Evolutionary conservation across 73 alveolate species (phyloP), one percentile per base, ranked within the genome.

Genomic region (Breviolum minutum): DNA sequence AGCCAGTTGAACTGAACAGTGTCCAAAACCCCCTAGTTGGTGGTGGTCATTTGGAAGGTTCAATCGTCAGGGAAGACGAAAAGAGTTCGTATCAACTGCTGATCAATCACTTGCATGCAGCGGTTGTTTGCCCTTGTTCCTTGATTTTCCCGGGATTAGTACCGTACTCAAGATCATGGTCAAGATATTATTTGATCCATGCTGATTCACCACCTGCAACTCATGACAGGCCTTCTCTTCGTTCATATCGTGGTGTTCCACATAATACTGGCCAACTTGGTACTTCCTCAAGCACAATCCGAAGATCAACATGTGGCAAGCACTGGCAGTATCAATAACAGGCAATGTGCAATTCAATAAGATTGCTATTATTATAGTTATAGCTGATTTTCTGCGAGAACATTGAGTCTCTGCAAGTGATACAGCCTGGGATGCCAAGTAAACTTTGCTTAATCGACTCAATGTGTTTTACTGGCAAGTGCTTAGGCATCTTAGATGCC

Each of bases 201-300:
- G 54, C 54, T 40, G 54, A 40, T 40, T 40, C 54, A 40, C 5
- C 54, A 71, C 26, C 40, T 71, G 29, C 19, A 71, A 12, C 82
- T 10, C 82, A 10, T 10, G 9, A 29, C 82, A 73, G 26, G 26
- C 90, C 90, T 54, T 89, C 2, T 9, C 71, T 61, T 89, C 77
- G 85, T 89, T 70, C 96, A 89, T 89, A 86, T 89, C 96, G 48
- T 89, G 96, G 86, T 89, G 96, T 70, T 73, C 70, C 86, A 73
- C 96, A 48, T 89, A 89, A 69, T 48, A 27, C 30, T 89, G 73
- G 73, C 96, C 96, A 13, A 89, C 61, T 16, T 68, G 10, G 73
- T 89, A 89, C 87, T 89, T 89, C 96, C 96, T 89, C 29, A 22
- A 29, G 26, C 48, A 16, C 95, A 54, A 8, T 17, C 62, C 71